Conservation (phyloP, 768 basidiomycete species). For the Tricholoma matsutake region DNA sequence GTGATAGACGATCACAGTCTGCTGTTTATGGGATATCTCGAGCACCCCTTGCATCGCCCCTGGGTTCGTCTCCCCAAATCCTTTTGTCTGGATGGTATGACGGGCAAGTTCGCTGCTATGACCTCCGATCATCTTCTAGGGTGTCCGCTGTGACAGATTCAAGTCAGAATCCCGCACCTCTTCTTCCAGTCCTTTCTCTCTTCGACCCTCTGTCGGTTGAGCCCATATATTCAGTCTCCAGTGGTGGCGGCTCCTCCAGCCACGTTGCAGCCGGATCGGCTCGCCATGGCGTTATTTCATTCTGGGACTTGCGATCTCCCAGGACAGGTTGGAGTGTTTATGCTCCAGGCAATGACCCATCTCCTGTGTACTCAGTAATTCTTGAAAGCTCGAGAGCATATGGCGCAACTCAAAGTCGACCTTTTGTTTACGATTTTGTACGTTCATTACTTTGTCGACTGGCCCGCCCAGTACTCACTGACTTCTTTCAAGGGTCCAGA, state of each 20-base stretch:
- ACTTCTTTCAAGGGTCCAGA: conserved; percentile 47
- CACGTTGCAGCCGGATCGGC: conserved; percentile 77
- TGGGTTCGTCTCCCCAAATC: conserved; percentile 69
- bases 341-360: conserved; percentile 74
- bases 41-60: conserved; percentile 58
- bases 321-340: conserved; percentile 71
- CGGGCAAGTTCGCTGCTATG: conserved; percentile 68
- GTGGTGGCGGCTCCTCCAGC: conserved; percentile 64
- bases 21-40: conserved; percentile 74
- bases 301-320: conserved; percentile 76
- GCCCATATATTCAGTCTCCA: conserved; percentile 72
- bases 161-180: conserved; percentile 27
- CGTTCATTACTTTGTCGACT: conserved; percentile 16
- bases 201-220: conserved; percentile 68
- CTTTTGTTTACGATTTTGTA: conserved; percentile 78
- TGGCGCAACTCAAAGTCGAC: conserved; percentile 72
- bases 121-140: conserved; percentile 55
- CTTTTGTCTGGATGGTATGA: conserved; percentile 84
- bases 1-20: conserved; percentile 30
- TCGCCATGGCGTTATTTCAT: conserved; percentile 71
- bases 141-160: conserved; percentile 8
- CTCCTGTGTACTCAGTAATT: conserved; percentile 72
- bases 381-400: conserved; percentile 79
- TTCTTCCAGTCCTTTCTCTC: conserved; percentile 58
- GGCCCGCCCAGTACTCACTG: conserved; percentile 4